A percentile compares a stretch with the other conserved stretches of the same genome.
Evolutionary conservation across 805 yeast species (phyloP).

Genomic region (Yarrowia sp.): DNA sequence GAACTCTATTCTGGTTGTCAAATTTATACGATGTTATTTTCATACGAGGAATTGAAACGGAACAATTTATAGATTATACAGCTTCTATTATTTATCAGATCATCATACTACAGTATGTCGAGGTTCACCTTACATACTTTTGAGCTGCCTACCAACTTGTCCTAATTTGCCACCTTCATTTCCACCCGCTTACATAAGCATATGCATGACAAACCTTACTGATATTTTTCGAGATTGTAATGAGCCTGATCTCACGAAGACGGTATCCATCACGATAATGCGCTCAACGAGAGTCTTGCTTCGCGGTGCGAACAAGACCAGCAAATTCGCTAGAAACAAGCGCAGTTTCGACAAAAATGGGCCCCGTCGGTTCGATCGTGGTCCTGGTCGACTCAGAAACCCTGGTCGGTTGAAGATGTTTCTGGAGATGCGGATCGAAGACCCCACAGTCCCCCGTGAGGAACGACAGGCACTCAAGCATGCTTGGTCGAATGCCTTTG

Average conservation of each 20-base stretch:
- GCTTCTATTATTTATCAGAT: no score
- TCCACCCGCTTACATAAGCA: background rate
- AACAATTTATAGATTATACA: no score
- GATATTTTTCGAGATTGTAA: background rate
- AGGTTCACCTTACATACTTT: no score
- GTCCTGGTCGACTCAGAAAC: no score
- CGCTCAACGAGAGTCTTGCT: conserved; percentile 13
- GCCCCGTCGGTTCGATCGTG: no score
- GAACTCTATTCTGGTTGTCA: background rate
- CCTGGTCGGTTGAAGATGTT: conserved; percentile 6
- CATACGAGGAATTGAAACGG: no score
- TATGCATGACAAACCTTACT: background rate
- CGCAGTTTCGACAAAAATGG: no score
- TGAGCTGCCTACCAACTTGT: no score
- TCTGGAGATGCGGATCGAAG: conserved; percentile 28
- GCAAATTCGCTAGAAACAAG: no score
- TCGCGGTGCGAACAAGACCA: no score
- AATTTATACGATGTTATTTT: no score
- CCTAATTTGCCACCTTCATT: background rate
- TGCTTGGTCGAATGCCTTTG: conserved; percentile 8
- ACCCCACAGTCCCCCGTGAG: background rate
- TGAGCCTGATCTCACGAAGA: background rate
- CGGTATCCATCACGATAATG: background rate
- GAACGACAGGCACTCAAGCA: background rate
- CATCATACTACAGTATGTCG: no score